Evolutionary conservation across 371 early-diverging fungal species (phyloP).

Genomic region (Mortierella sp.): DNA sequence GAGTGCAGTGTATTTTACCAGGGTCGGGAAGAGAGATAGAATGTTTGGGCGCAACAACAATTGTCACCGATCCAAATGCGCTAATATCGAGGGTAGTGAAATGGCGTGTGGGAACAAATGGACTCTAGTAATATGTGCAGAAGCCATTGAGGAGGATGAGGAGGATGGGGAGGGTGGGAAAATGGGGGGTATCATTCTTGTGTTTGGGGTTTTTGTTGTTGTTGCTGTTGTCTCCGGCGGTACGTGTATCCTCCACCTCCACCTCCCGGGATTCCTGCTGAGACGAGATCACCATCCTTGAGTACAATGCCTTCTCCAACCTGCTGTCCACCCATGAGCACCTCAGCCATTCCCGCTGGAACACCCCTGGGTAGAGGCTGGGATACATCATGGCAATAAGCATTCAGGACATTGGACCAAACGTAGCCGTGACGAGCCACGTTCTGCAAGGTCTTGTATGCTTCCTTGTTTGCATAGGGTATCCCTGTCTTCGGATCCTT

Average conservation of each 20-base stretch:
- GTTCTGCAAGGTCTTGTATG: slow-evolving; percentile 63
- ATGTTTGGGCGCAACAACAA: no score
- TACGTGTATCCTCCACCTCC: slow-evolving; percentile 52
- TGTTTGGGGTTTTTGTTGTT: background rate
- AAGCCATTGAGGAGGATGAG: no score
- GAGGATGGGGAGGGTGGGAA: no score
- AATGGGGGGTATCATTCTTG: no score
- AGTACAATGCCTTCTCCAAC: slow-evolving; percentile 41
- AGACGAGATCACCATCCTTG: slow-evolving; percentile 49
- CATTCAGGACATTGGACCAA: slow-evolving; percentile 51
- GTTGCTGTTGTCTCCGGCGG: slow-evolving; percentile 30
- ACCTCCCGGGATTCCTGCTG: slow-evolving; percentile 39
- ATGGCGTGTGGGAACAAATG: no score
- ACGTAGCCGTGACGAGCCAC: slow-evolving; percentile 50
- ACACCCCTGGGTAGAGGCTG: slow-evolving; percentile 43
- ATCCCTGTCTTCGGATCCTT: slow-evolving; percentile 68
- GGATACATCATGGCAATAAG: slow-evolving; percentile 51
- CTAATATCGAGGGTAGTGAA: no score
- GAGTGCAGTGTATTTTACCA: no score
- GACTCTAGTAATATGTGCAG: no score
- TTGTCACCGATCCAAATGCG: no score
- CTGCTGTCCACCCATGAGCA: slow-evolving; percentile 45
- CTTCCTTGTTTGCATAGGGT: slow-evolving; percentile 72
- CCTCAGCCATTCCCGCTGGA: slow-evolving; percentile 54
- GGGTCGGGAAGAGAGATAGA: no score